These are phyloP conservation scores for Tripterygium wilfordii DNA, from an alignment of 177 flowering plant species.

Conservation along the genomic window DNA sequence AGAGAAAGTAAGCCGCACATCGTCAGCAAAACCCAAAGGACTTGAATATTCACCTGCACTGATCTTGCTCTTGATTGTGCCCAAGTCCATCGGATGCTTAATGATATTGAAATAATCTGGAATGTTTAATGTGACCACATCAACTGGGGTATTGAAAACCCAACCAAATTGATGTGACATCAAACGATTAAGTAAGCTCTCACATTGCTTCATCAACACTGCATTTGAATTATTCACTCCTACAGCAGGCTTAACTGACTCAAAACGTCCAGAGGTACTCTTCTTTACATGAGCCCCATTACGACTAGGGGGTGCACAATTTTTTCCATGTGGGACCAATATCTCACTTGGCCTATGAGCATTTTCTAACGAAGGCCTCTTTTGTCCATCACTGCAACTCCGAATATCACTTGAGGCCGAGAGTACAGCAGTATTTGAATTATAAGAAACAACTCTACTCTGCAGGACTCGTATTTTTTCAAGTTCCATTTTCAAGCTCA, in stretches of 20 bases:
- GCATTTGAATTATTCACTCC: slow-evolving; percentile 11
- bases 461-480: slow-evolving; percentile 27
- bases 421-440: slow-evolving; percentile 14
- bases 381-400: slow-evolving; percentile 33
- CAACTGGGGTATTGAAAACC: slow-evolving; percentile 37
- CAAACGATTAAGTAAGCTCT: slow-evolving; percentile 25
- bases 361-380: slow-evolving; percentile 16
- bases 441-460: slow-evolving; percentile 18
- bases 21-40: slow-evolving; percentile 33
- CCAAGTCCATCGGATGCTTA: slow-evolving; percentile 48
- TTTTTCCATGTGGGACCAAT: slow-evolving; percentile 17
- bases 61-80: slow-evolving; percentile 32
- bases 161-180: slow-evolving; percentile 32
- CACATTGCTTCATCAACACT: slow-evolving; percentile 28
- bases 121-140: slow-evolving; percentile 31
- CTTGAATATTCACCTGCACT: slow-evolving; percentile 23
- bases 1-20: slow-evolving; percentile 42
- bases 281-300: slow-evolving; percentile 22
- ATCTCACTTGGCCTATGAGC: slow-evolving; percentile 6
- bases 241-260: slow-evolving; percentile 13
- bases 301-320: slow-evolving; percentile 16
- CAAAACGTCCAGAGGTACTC: slow-evolving; percentile 14
- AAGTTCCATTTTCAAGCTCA: slow-evolving; percentile 33
- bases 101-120: slow-evolving; percentile 41
- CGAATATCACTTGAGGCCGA: slow-evolving; percentile 29